Evolutionary conservation across 192 early-diverging fungal species (phyloP).

Genomic region (Tieghemiomyces parasiticus): DNA sequence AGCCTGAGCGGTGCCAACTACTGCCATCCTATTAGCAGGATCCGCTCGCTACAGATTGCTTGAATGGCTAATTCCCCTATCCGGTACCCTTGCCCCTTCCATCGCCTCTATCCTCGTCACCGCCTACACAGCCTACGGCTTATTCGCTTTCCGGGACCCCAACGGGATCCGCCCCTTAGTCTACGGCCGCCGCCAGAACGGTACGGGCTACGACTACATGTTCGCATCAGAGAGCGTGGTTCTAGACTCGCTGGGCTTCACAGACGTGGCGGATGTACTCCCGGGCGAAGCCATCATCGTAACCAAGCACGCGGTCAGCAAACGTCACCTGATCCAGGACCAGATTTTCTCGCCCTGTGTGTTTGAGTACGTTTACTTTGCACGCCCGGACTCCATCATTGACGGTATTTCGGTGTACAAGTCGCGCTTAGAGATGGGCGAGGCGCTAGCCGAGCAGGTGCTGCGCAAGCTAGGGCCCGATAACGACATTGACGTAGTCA

Average conservation of each 20-base stretch:
- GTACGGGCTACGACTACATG: constrained; percentile 88
- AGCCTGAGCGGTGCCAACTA: too few relatives aligned
- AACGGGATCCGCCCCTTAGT: constrained; percentile 94
- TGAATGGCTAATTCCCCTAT: too few relatives aligned
- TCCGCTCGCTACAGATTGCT: too few relatives aligned
- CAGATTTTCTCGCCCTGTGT: constrained; percentile 82
- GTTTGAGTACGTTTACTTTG: constrained; percentile 99
- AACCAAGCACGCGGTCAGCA: constrained; percentile 54
- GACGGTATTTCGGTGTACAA: constrained; percentile 99
- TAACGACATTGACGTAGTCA: constrained; percentile 93
- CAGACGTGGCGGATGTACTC: constrained; percentile 74
- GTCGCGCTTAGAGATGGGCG: constrained; percentile 92
- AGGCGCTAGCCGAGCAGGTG: constrained; percentile 80
- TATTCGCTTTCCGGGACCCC: constrained; percentile 90
- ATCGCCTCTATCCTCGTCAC: too few relatives aligned
- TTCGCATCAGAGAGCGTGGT: constrained; percentile 95
- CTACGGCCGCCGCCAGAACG: constrained; percentile 63
- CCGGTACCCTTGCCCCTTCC: too few relatives aligned
- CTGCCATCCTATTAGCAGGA: too few relatives aligned
- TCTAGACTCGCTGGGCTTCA: constrained; percentile 80
- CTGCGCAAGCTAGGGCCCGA: constrained; percentile 51
- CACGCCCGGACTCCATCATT: constrained; percentile 94
- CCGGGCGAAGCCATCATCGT: constrained; percentile 94
- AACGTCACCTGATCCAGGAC: constrained; percentile 41
- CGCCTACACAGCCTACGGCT: too few relatives aligned